Percentiles rank a stretch among this genome's conserved stretches.
phyloP scores from a whole-genome alignment of 805 yeast species.

The Candida wancherniae region DNA sequence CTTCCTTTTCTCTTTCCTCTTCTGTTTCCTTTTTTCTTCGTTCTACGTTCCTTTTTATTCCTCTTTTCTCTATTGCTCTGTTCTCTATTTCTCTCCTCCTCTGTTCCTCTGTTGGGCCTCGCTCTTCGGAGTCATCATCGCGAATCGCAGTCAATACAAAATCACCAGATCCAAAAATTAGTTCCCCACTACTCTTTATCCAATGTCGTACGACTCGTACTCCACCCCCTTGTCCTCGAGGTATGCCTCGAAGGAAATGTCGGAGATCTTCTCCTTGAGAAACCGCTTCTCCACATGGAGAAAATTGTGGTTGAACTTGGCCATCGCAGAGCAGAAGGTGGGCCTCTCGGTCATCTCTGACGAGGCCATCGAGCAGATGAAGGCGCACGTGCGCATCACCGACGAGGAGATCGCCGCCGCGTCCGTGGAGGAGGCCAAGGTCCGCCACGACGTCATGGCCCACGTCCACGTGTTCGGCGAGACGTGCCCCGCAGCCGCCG shows the following conservation, averaged over 20 bases:
- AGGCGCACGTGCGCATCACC: conserved; percentile 69
- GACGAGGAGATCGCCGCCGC: conserved; percentile 92
- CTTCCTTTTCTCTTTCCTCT: too few species aligned
- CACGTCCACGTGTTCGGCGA: conserved; percentile 95
- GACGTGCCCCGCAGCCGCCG: conserved; percentile 93
- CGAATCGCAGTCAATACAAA: too few species aligned
- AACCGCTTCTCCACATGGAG: conserved; percentile 98
- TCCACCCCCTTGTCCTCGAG: conserved; percentile 92
- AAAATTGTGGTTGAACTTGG: conserved; percentile 91
- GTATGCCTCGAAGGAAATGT: conserved; percentile 98
- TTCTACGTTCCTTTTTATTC: too few species aligned
- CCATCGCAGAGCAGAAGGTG: conserved; percentile 89
- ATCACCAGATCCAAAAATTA: too few species aligned
- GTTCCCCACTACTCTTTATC: not conserved
- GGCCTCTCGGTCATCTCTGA: conserved; percentile 83
- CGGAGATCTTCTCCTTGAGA: conserved; percentile 83
- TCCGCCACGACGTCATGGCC: conserved; percentile 99
- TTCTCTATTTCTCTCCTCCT: too few species aligned
- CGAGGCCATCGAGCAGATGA: conserved; percentile 87
- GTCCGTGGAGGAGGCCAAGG: conserved; percentile 90
- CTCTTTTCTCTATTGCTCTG: too few species aligned
- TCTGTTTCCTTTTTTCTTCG: too few species aligned
- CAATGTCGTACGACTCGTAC: conserved; percentile 62
- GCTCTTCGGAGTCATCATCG: too few species aligned
- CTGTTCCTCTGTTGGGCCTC: too few species aligned